Conservation (phyloP, 2,329 filamentous ascomycete genomes). For the Ascochyta viciae-villosae region DNA sequence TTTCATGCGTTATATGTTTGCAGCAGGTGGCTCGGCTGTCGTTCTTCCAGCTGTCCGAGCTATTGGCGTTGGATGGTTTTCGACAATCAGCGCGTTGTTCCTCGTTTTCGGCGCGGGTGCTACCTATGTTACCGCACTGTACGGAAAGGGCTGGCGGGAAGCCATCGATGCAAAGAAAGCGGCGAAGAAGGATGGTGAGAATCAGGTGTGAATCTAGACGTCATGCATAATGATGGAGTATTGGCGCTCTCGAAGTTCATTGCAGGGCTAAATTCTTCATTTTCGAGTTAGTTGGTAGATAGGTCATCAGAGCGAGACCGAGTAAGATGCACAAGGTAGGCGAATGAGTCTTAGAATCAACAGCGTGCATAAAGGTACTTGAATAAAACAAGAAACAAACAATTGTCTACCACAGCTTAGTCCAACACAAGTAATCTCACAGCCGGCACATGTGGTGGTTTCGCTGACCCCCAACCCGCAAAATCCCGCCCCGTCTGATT, state of each 20-base stretch:
- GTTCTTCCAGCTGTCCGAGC: slow-evolving; percentile 76
- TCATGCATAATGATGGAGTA: neutral
- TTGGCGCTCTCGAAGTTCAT: neutral
- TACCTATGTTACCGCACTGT: slow-evolving; percentile 58
- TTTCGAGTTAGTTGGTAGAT: too few relatives aligned
- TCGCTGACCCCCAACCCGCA: slow-evolving; percentile 29
- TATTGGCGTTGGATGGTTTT: slow-evolving; percentile 84
- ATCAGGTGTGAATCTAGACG: slow-evolving; percentile 22
- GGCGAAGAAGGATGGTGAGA: slow-evolving; percentile 44
- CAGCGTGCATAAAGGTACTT: neutral
- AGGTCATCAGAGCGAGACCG: too few relatives aligned
- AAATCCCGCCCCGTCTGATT: slow-evolving; percentile 32
- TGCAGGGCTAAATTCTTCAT: neutral
- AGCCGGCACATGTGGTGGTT: neutral
- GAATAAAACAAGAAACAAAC: neutral
- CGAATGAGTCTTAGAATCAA: neutral
- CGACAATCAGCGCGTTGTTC: slow-evolving; percentile 70
- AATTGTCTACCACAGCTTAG: too few relatives aligned
- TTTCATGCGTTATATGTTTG: slow-evolving; percentile 77
- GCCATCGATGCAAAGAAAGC: slow-evolving; percentile 59
- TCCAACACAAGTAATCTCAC: too few relatives aligned
- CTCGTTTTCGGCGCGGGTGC: slow-evolving; percentile 56
- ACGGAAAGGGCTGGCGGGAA: slow-evolving; percentile 61
- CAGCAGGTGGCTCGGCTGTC: slow-evolving; percentile 71
- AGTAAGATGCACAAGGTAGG: neutral